phyloP scores from a whole-genome alignment of 768 basidiomycete species.

The Lepiota venenata region DNA sequence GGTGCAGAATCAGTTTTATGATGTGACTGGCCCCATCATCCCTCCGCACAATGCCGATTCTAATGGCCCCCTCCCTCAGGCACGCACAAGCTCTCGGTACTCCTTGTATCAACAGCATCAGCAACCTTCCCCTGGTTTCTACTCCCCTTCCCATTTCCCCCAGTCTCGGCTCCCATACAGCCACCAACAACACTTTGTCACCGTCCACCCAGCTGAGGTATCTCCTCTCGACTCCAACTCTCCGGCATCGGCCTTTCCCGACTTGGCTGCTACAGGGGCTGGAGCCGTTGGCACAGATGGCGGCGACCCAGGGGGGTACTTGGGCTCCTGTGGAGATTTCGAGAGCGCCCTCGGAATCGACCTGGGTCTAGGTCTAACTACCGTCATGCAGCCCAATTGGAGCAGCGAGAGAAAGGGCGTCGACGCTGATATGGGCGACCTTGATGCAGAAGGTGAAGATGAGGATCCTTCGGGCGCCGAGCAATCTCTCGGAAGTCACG shows the following conservation, averaged over 20 bases:
- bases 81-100: slow-evolving; percentile 12
- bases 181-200: slow-evolving; percentile 11
- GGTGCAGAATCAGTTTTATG: slow-evolving; percentile 6
- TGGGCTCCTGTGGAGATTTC: background rate
- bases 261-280: background rate
- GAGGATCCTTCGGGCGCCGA: slow-evolving; percentile 7
- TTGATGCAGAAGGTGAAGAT: slow-evolving; percentile 15
- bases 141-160: background rate
- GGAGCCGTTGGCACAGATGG: background rate
- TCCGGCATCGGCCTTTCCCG: slow-evolving; percentile 4
- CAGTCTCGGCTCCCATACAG: background rate
- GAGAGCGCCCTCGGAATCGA: slow-evolving; percentile 4
- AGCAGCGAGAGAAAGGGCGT: background rate
- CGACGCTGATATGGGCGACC: slow-evolving; percentile 12
- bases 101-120: slow-evolving; percentile 9
- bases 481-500: background rate
- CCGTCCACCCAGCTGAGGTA: slow-evolving; percentile 24
- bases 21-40: slow-evolving; percentile 1
- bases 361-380: background rate
- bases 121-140: slow-evolving; percentile 13
- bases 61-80: background rate
- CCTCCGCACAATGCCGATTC: slow-evolving; percentile 7
- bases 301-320: background rate
- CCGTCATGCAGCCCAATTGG: slow-evolving; percentile 1
- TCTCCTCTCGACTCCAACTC: slow-evolving; percentile 22